Percentiles rank a stretch among this genome's conserved stretches.
These are phyloP conservation scores for Obba rivulosa DNA, from an alignment of 768 basidiomycete species.

Conservation along the genomic window DNA sequence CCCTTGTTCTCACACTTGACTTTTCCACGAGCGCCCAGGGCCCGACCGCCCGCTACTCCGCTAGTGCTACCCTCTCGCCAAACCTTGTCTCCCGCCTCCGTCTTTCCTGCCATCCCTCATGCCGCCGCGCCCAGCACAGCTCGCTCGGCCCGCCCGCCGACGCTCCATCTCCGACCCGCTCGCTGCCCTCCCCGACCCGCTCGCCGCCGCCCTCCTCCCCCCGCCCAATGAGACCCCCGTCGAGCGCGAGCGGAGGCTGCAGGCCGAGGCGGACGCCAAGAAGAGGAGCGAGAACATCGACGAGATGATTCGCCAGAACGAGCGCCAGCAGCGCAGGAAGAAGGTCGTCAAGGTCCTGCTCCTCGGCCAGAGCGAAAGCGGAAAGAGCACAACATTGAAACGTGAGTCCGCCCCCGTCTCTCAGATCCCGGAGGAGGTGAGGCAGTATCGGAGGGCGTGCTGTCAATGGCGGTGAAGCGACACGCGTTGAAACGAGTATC, in stretches of 20 bases:
- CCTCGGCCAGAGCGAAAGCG: conserved; percentile 86
- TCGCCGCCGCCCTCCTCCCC: conserved; percentile 60
- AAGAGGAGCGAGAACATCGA: conserved; percentile 75
- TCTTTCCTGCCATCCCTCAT: too few relatives aligned
- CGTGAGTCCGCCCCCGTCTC: conserved; percentile 48
- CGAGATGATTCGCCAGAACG: conserved; percentile 67
- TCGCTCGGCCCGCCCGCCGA: conserved; percentile 20
- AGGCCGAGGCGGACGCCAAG: conserved; percentile 66
- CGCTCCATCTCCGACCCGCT: conserved; percentile 53
- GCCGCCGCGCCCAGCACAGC: not conserved
- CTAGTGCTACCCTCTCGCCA: too few relatives aligned
- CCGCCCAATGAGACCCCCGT: conserved; percentile 67
- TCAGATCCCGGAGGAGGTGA: not conserved
- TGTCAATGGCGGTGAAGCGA: too few relatives aligned
- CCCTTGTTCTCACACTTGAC: too few relatives aligned
- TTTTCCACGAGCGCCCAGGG: too few relatives aligned
- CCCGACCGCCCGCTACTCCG: too few relatives aligned
- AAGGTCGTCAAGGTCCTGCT: conserved; percentile 72
- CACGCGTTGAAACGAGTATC: too few relatives aligned
- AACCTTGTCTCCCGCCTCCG: too few relatives aligned
- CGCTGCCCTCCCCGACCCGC: too few relatives aligned
- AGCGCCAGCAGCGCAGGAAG: conserved; percentile 52
- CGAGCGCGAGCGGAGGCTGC: conserved; percentile 60
- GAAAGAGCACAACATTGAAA: conserved; percentile 84
- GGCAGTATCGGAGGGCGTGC: conserved; percentile 1